Evolutionary conservation across 208 protist species (phyloP), one percentile per base, ranked within the genome.

Genomic region (Eutreptiella sp.): DNA sequence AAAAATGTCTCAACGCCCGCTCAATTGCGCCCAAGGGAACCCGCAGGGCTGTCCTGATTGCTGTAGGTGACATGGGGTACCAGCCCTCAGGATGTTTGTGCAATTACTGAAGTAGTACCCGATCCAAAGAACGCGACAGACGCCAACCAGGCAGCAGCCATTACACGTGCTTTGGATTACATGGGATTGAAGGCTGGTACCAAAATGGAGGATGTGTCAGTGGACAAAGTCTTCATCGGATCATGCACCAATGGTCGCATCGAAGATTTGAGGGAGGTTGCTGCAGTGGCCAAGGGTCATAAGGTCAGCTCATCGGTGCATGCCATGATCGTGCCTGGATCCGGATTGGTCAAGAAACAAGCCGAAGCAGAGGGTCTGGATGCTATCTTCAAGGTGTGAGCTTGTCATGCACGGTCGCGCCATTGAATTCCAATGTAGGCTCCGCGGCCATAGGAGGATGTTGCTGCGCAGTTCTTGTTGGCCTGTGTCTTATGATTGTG

Each of bases 21-120:
- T n/a, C n/a, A n/a, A n/a, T n/a, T n/a, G n/a, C n/a, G n/a, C n/a
- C n/a, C n/a, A n/a, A n/a, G n/a, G n/a, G n/a, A n/a, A n/a, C n/a
- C n/a, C n/a, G n/a, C n/a, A n/a, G n/a, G n/a, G n/a, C n/a, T n/a
- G n/a, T n/a, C n/a, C n/a, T n/a, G n/a, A n/a, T n/a, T n/a, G n/a
- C n/a, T n/a, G n/a, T n/a, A n/a, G n/a, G 70, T 80, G 38, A 80
- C 75, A 21, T 80, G 75, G 75, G 75, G 75, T 50, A 80, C 75
- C 16, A 70, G 55, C 4, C 75, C 75, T 7, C 46, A 80, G 41
- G 58, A 77, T 33, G 58, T 68, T 11, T 66, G 41, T 2, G 43
- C 72, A 5, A 75, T 80, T 58, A 73, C 55, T 4, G 74, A 67
- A n/a, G n/a, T 7, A 24, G 72, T 80, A 14, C 75, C 75, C 3